phyloP scores from a whole-genome alignment of 2,329 filamentous ascomycete genomes.

The Elsinoe arachidis region DNA sequence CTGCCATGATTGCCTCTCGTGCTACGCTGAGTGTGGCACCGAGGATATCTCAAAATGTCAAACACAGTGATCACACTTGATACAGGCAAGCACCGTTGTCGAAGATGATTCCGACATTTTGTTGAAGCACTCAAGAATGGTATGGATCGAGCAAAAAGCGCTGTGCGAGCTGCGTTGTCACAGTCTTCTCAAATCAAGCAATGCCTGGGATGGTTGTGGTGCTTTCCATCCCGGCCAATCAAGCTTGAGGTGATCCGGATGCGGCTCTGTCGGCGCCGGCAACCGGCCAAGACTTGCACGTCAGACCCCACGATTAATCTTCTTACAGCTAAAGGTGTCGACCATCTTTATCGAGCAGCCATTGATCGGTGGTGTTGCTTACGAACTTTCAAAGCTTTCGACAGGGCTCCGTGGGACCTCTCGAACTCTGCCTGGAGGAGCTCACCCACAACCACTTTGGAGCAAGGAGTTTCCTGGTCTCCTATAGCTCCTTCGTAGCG shows the following conservation, averaged over 20 bases:
- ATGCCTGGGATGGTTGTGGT: neutral
- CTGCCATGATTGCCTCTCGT: constrained; percentile 56
- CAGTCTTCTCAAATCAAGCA: neutral
- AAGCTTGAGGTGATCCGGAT: neutral
- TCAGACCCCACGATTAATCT: constrained; percentile 10
- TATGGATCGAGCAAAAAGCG: neutral
- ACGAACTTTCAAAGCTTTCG: neutral
- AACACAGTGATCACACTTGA: neutral
- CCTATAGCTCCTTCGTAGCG: neutral
- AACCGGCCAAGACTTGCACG: neutral
- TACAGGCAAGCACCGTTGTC: neutral
- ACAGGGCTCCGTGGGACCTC: neutral
- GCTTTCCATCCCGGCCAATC: neutral
- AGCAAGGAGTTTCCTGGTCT: neutral
- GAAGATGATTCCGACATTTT: neutral
- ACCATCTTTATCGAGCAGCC: neutral
- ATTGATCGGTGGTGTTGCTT: neutral
- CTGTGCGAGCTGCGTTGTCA: neutral
- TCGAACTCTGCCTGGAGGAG: neutral
- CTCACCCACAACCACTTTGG: no score
- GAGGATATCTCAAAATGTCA: neutral
- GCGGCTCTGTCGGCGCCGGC: constrained; percentile 2
- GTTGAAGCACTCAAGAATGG: neutral
- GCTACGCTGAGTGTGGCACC: neutral
- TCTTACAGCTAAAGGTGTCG: neutral